A percentile compares a stretch with the other conserved stretches of the same genome.
Evolutionary conservation across 306 rosid genomes (phyloP).

Genomic region (Hippophae rhamnoides): DNA sequence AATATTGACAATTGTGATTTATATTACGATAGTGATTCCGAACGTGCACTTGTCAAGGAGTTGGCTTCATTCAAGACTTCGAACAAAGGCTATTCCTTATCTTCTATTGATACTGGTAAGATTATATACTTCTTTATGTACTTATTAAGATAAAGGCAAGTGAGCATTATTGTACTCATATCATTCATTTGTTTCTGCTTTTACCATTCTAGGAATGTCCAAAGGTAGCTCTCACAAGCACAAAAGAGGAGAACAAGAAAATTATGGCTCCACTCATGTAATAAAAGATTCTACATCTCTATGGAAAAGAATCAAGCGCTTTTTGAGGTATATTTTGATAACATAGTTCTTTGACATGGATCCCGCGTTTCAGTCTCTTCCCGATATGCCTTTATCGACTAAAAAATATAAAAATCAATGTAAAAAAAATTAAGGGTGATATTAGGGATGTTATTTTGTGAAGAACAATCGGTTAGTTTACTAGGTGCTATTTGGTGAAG

Average conservation of each 20-base stretch:
- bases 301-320: constrained; percentile 52
- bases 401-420: too few relatives aligned
- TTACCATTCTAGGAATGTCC: constrained; percentile 30
- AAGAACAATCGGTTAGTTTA: too few relatives aligned
- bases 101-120: constrained; percentile 33
- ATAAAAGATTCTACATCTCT: constrained; percentile 24
- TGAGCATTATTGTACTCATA: constrained; percentile 6
- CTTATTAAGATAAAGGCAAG: neutral
- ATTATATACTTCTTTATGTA: constrained; percentile 6
- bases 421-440: too few relatives aligned
- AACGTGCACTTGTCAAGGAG: constrained; percentile 54
- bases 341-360: constrained; percentile 1
- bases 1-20: constrained; percentile 16
- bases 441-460: too few relatives aligned
- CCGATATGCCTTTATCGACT: neutral
- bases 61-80: constrained; percentile 54
- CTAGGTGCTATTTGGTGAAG: too few relatives aligned
- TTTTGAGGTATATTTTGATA: constrained; percentile 49
- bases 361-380: constrained; percentile 1
- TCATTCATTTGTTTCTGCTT: constrained; percentile 5
- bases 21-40: constrained; percentile 35
- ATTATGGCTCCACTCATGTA: constrained; percentile 24
- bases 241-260: constrained; percentile 19
- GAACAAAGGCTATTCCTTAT: constrained; percentile 22
- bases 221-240: constrained; percentile 25